phyloP scores from a whole-genome alignment of 2,329 filamentous ascomycete species.

The Colletotrichum limetticola region DNA sequence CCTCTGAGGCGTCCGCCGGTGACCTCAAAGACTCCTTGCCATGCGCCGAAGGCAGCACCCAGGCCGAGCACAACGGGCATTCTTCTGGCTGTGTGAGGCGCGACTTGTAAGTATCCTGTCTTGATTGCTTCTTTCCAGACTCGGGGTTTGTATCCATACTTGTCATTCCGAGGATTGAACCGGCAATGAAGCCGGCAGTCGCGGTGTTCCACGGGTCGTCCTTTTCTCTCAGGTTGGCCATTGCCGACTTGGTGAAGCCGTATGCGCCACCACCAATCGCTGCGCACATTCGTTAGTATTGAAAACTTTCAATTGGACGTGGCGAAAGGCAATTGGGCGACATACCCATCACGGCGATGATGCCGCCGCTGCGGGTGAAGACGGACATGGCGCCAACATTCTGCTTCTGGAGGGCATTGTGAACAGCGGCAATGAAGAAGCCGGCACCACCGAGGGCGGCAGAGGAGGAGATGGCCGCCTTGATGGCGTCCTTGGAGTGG shows the following conservation, averaged over 20 bases:
- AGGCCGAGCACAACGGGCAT: constrained; percentile 78
- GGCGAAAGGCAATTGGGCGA: neutral
- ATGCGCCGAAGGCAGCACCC: constrained; percentile 65
- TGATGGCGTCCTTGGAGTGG: constrained; percentile 80
- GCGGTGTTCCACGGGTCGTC: constrained; percentile 82
- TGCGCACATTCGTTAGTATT: constrained; percentile 45
- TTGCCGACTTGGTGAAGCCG: constrained; percentile 79
- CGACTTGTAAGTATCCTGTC: constrained; percentile 17
- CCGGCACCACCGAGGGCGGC: constrained; percentile 75
- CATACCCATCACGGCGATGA: constrained; percentile 61
- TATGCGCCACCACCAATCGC: constrained; percentile 80
- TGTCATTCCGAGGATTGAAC: constrained; percentile 76
- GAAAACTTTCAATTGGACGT: neutral
- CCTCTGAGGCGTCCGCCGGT: constrained; percentile 70
- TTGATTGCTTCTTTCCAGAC: neutral
- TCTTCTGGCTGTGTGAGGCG: constrained; percentile 52
- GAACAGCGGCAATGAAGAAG: constrained; percentile 78
- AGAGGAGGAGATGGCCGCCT: constrained; percentile 71
- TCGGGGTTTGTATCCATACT: constrained; percentile 63
- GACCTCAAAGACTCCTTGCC: constrained; percentile 74
- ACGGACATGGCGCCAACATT: constrained; percentile 86
- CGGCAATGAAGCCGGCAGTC: constrained; percentile 81
- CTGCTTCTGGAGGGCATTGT: constrained; percentile 86
- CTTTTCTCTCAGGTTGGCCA: constrained; percentile 87
- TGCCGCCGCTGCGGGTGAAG: constrained; percentile 81